These are phyloP conservation scores for Fremontodendron californicum DNA, from an alignment of 345 rosid species.

Conservation along the genomic window DNA sequence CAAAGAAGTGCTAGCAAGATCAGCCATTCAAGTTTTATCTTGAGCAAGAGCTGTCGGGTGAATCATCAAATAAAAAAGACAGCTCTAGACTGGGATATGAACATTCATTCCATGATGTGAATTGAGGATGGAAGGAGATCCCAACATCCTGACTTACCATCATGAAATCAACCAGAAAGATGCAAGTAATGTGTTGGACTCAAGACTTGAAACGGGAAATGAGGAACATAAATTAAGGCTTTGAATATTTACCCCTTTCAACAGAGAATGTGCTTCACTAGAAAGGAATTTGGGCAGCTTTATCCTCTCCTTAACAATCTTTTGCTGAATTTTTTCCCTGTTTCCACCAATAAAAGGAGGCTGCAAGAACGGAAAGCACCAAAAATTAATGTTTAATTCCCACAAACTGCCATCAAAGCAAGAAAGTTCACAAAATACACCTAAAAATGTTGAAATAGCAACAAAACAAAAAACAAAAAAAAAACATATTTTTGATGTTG, in stretches of 20 bases:
- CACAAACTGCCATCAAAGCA: background rate
- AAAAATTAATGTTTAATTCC: background rate
- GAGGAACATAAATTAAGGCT: slow-evolving; percentile 2
- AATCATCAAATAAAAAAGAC: background rate
- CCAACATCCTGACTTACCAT: background rate
- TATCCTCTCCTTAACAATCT: slow-evolving; percentile 76
- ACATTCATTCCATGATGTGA: background rate
- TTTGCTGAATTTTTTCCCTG: slow-evolving; percentile 64
- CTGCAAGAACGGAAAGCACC: slow-evolving; percentile 35
- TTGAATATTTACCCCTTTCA: slow-evolving; percentile 63
- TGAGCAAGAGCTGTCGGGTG: too few relatives aligned
- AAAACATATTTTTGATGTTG: background rate
- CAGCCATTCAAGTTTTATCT: background rate
- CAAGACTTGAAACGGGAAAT: background rate
- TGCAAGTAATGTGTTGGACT: background rate
- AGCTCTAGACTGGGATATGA: background rate
- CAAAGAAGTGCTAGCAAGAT: background rate
- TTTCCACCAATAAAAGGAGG: slow-evolving; percentile 73
- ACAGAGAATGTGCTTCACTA: slow-evolving; percentile 69
- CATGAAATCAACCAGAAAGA: background rate
- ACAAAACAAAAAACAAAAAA: background rate
- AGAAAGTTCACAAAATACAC: background rate
- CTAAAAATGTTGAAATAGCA: background rate
- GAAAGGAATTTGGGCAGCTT: slow-evolving; percentile 70
- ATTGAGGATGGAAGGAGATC: background rate